Percentiles rank a stretch among this genome's conserved stretches.
Conservation (phyloP, 345 rosid species). For the Erucastrum elatum region DNA sequence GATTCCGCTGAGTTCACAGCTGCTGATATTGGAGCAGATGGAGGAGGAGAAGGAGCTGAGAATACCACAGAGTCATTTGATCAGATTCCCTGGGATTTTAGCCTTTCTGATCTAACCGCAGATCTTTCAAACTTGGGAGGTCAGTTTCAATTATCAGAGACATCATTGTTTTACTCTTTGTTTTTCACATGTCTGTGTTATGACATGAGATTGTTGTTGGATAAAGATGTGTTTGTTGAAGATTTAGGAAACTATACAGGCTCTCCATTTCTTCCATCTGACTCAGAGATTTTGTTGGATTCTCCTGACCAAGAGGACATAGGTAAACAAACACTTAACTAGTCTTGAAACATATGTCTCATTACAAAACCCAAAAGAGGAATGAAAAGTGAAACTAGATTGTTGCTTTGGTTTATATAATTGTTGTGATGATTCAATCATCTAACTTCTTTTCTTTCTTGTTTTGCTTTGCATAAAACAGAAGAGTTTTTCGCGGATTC, state of each 20-base stretch:
- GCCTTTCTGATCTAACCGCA: constrained; percentile 83
- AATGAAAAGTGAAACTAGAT: too few relatives aligned
- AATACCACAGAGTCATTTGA: constrained; percentile 78
- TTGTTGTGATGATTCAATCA: not conserved
- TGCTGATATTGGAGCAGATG: constrained; percentile 78
- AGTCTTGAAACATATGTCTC: not conserved
- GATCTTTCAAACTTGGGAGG: constrained; percentile 91
- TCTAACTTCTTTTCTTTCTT: not conserved
- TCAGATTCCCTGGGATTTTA: constrained; percentile 92
- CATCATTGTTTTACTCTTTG: too few relatives aligned
- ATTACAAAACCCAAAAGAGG: not conserved
- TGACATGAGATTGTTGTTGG: constrained; percentile 12
- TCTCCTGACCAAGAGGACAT: constrained; percentile 89
- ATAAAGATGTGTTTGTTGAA: constrained; percentile 44
- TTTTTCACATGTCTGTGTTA: not conserved
- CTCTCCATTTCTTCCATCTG: constrained; percentile 92
- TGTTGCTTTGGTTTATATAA: not conserved
- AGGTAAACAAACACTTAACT: constrained; percentile 49
- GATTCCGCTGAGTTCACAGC: constrained; percentile 90
- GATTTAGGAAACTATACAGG: constrained; percentile 95
- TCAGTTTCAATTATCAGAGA: not conserved
- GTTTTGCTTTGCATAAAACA: constrained; percentile 24
- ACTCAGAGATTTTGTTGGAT: constrained; percentile 92
- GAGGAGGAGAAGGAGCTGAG: constrained; percentile 48
- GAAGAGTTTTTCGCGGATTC: constrained; percentile 95